Base-by-base conservation (phyloP, 306 rosid species). In the Dalbergia cochinchinensis region DNA sequence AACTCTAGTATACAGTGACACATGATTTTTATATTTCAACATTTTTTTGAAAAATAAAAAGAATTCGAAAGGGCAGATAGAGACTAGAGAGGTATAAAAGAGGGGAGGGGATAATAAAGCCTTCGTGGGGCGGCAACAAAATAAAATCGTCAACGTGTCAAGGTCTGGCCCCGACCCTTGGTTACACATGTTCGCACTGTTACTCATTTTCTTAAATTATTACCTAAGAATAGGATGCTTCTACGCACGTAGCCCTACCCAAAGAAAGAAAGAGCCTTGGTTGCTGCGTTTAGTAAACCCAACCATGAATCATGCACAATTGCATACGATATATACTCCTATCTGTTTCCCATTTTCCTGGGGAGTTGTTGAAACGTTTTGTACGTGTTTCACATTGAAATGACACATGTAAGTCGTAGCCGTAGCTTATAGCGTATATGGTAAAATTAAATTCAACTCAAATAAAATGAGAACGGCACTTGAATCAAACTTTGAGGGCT, bases 361-460 rank as follows among this genome's bases (percentile, higher is more conserved):
- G 54, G 54, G 63, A 41, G 33, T 35, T 18, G 12, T 0, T 3
- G 2, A 11, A 33, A 2, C 4, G 37, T 16, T 16, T 18, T 26
- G 70, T 45, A 31, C 77, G 77, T 48, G 72, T 45, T 61, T 61
- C 72, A 70, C 77, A 50, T 71, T 48, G 16, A 20, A 19, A 61
- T 70, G 33, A 16, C 83, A 70, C 54, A 20, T 20, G 19, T 11
- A 47, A 47, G 53, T 47, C 10, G 3, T 47, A 47, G 53, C 15
- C 10, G 3, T 47, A 47, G 53, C 15, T 47, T 12, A 47, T 10
- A 47, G 31, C 31, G 1, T 26, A 1, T 26, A 26, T 1, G 31
- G 31, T 26, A 26, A 37, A 53, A 3, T 13, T 4, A n/a, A 14
- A 53, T 53, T 53, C 59, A 53, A 20, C 9, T 11, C 60, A 63